Conservation (phyloP, 495 filamentous ascomycete species). For the Trichoderma parareesei region DNA sequence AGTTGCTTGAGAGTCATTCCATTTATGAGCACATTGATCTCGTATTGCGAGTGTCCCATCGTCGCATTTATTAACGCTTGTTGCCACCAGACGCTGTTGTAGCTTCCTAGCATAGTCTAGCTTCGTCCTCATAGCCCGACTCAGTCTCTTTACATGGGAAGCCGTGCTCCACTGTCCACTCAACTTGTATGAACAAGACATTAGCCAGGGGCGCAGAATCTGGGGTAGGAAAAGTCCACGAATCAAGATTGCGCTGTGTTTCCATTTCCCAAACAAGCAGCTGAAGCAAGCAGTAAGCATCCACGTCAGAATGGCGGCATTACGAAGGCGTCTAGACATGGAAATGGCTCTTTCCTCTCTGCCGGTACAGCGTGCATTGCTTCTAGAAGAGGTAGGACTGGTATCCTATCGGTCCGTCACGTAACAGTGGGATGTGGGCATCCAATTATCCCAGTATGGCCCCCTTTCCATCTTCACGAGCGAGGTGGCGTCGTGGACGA, state of each 20-base stretch:
- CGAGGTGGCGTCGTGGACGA: too few relatives aligned
- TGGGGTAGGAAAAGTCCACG: not conserved
- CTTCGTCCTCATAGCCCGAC: not conserved
- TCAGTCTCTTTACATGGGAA: too few relatives aligned
- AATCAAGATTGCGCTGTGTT: not conserved
- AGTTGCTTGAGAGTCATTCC: not conserved
- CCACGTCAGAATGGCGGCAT: not conserved
- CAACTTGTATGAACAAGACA: not conserved
- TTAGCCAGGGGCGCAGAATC: not conserved
- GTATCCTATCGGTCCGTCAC: conserved; percentile 1
- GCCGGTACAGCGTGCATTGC: not conserved
- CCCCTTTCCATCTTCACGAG: too few relatives aligned
- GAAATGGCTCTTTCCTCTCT: not conserved
- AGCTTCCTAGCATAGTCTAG: not conserved
- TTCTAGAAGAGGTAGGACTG: not conserved
- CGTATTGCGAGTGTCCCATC: not conserved
- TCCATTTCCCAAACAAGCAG: conserved; percentile 9
- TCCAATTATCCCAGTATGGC: not conserved
- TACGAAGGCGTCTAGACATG: not conserved
- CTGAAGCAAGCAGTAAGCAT: not conserved
- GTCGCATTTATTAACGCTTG: not conserved
- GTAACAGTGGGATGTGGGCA: not conserved
- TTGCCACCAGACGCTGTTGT: not conserved
- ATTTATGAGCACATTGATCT: not conserved
- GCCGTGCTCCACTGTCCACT: too few relatives aligned